A percentile compares a stretch with the other conserved stretches of the same genome.
phyloP scores from a whole-genome alignment of 73 alveolate genomes.

The Paramecium bursaria region DNA sequence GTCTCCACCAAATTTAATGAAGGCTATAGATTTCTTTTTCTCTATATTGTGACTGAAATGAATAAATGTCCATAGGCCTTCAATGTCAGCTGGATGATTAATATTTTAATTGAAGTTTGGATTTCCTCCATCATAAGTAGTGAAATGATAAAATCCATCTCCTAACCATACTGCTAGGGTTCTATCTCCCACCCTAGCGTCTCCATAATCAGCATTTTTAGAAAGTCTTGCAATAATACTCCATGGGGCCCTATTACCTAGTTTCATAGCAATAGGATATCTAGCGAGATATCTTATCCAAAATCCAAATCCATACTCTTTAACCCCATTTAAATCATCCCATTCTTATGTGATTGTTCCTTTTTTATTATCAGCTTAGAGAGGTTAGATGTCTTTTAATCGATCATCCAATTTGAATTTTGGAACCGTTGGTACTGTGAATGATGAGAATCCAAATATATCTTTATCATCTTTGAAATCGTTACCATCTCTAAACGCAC shows the following conservation, averaged over 20 bases:
- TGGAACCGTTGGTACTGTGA: too few species aligned
- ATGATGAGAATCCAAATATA: slow-evolving; percentile 18
- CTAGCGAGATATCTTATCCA: slow-evolving; percentile 34
- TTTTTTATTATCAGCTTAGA: slow-evolving; percentile 16
- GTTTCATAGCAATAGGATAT: background rate
- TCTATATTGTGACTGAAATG: slow-evolving; percentile 26
- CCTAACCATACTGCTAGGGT: slow-evolving; percentile 56
- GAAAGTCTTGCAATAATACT: slow-evolving; percentile 30
- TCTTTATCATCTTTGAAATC: slow-evolving; percentile 44
- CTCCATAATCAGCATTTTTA: slow-evolving; percentile 26
- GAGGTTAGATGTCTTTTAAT: slow-evolving; percentile 2
- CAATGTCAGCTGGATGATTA: slow-evolving; percentile 63
- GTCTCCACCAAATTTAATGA: slow-evolving; percentile 50
- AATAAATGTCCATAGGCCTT: slow-evolving; percentile 62
- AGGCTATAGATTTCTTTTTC: slow-evolving; percentile 13
- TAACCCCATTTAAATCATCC: slow-evolving; percentile 1
- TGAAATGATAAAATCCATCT: slow-evolving; percentile 61
- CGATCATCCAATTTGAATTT: background rate
- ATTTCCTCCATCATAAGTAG: slow-evolving; percentile 47
- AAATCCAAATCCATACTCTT: slow-evolving; percentile 60
- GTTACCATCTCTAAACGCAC: slow-evolving; percentile 48
- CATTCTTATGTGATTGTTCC: background rate
- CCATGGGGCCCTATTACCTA: slow-evolving; percentile 16
- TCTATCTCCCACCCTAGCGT: slow-evolving; percentile 28
- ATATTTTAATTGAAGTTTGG: slow-evolving; percentile 4